Conservation (phyloP, 2,329 filamentous ascomycete species). For the Cordyceps cateniannulata region DNA sequence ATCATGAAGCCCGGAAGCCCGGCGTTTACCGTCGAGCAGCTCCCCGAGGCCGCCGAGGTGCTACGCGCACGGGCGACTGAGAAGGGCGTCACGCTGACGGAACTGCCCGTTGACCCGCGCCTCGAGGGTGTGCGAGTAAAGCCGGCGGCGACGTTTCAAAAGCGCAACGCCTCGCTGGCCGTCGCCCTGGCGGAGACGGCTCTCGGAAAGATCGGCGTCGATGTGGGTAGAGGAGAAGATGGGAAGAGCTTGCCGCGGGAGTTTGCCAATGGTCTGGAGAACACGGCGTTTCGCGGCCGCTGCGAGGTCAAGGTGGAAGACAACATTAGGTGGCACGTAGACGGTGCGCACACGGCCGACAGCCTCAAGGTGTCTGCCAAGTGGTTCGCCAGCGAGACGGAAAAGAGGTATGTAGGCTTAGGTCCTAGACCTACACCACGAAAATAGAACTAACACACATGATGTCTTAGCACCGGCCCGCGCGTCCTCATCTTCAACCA, state of each 20-base stretch:
- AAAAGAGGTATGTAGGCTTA: conserved; percentile 18
- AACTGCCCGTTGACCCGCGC: conserved; percentile 40
- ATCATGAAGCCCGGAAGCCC: conserved; percentile 57
- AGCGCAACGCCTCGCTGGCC: conserved; percentile 48
- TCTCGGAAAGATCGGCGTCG: conserved; percentile 37
- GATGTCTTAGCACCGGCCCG: conserved; percentile 26
- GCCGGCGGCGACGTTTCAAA: conserved; percentile 52
- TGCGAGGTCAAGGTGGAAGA: conserved; percentile 57
- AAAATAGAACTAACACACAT: no score
- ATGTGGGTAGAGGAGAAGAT: conserved; percentile 17
- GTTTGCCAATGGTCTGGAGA: conserved; percentile 67
- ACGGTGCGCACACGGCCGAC: conserved; percentile 89
- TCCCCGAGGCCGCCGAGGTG: conserved; percentile 37
- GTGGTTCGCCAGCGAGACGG: conserved; percentile 66
- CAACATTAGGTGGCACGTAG: conserved; percentile 72
- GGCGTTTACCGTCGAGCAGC: conserved; percentile 53
- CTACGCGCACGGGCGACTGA: conserved; percentile 45
- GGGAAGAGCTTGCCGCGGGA: conserved; percentile 45
- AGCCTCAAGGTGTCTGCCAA: conserved; percentile 74
- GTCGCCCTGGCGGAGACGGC: conserved; percentile 46
- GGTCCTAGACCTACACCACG: no score
- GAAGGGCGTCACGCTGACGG: conserved; percentile 40
- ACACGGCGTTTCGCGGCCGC: conserved; percentile 71
- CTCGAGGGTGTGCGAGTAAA: conserved; percentile 40
- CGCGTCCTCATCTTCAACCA: conserved; percentile 83